Evolutionary conservation across 352 stramenopile species (phyloP).

Genomic region (Lagenidium sp.): DNA sequence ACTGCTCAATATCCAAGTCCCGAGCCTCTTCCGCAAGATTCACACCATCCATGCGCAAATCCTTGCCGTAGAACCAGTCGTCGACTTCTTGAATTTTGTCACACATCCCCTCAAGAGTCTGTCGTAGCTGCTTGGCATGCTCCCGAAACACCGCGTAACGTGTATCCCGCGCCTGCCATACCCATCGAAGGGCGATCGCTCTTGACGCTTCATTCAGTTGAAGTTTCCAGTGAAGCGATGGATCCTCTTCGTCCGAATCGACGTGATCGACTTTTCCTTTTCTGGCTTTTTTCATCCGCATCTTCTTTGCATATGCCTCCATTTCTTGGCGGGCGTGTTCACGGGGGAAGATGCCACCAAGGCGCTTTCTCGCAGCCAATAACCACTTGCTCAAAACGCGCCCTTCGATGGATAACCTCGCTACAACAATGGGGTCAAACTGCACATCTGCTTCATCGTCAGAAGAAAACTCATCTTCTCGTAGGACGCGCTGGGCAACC

Average conservation of each 20-base stretch:
- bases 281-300: conserved; percentile 63
- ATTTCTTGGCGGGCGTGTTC: conserved; percentile 82
- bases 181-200: conserved; percentile 64
- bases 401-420: conserved; percentile 83
- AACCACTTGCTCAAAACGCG: conserved; percentile 94
- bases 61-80: conserved; percentile 90
- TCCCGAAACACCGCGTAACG: conserved; percentile 34
- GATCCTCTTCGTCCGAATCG: conserved; percentile 68
- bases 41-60: conserved; percentile 78
- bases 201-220: conserved; percentile 78
- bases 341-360: conserved; percentile 89
- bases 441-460: conserved; percentile 85
- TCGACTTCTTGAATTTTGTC: conserved; percentile 87
- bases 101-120: conserved; percentile 36
- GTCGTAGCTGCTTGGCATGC: conserved; percentile 44
- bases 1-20: conserved; percentile 47
- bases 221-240: conserved; percentile 60
- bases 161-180: conserved; percentile 68
- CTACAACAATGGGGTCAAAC: conserved; percentile 92
- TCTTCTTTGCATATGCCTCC: conserved; percentile 89
- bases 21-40: conserved; percentile 43
- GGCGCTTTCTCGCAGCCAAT: conserved; percentile 78
- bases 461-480: conserved; percentile 90
- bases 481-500: conserved; percentile 20
- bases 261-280: conserved; percentile 52